Evolutionary conservation across 2,329 filamentous ascomycete species (phyloP), one percentile per base, ranked within the genome.

Genomic region (Cryphonectria carpinicola): DNA sequence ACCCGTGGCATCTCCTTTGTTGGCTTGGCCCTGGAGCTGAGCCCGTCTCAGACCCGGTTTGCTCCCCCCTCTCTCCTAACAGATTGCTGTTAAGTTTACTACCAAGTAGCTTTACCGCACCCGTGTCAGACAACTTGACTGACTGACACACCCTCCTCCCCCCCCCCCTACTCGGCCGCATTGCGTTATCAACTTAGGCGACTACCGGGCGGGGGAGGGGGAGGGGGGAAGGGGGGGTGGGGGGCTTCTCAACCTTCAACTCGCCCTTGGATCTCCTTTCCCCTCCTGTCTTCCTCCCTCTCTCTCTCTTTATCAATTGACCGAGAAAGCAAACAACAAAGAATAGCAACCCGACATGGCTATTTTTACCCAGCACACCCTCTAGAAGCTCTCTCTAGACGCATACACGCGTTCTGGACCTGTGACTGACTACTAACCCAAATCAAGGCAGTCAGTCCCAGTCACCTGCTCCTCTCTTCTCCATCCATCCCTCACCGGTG

Each of bases 121-220:
- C 66, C 46, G 62, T 58, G 66, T 66, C 56, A 68, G 67, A 64
- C 66, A 64, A 65, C n/a, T 14, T 14, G 19, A 46, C n/a, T n/a
- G 3, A 41, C 39, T 41, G 10, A 0, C 39, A 1, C 39, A n/a
- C 39, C 22, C 46, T 19, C 46, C 17, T 17, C 17, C 19, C 43
- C 5, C 19, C 22, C 22, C 65, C 35, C 65, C n/a, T 17, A 43
- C n/a, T 37, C 39, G 54, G 65, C 49, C 65, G 41, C 39, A 69
- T 67, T 67, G 64, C 67, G 70, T 71, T 71, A 67, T 70, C 70
- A 68, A 58, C 54, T 25, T 32, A 58, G 13, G 54, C 54, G 54
- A 28, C 52, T 66, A 63, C 67, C 49, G 61, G 46, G n/a, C n/a
- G n/a, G n/a, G n/a, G n/a, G n/a, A n/a, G n/a, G n/a, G n/a, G n/a